A percentile compares a stretch with the other conserved stretches of the same genome.
Evolutionary conservation across 2,329 filamentous ascomycete genomes (phyloP).

Genomic region (Colletotrichum echinochloae): DNA sequence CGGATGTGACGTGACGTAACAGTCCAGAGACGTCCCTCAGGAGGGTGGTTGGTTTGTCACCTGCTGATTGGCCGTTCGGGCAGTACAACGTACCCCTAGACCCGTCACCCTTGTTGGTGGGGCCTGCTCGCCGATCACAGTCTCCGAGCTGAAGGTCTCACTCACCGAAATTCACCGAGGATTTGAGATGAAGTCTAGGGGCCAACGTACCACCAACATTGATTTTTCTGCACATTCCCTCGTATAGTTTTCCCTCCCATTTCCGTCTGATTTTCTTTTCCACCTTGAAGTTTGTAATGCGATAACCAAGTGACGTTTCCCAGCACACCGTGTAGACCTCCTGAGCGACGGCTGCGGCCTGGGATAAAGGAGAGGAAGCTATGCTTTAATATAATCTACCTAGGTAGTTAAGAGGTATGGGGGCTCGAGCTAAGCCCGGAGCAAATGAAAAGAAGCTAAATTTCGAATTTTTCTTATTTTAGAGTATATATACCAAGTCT

Average conservation of each 20-base stretch:
- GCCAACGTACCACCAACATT: not conserved
- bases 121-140: constrained; percentile 9
- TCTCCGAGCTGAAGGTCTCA: not conserved
- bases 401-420: no score
- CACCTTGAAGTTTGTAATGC: not conserved
- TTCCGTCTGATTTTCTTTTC: not conserved
- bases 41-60: constrained; percentile 17
- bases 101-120: constrained; percentile 12
- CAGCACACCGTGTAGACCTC: not conserved
- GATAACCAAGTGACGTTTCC: not conserved
- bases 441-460: not conserved
- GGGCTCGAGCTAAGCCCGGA: not conserved
- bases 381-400: not conserved
- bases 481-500: not conserved
- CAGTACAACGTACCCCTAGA: constrained; percentile 26
- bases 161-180: constrained; percentile 18
- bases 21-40: not conserved
- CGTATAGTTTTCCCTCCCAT: not conserved
- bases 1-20: constrained; percentile 12
- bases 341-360: not conserved
- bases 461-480: not conserved
- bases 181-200: not conserved
- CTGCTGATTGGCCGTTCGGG: constrained; percentile 25
- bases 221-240: not conserved
- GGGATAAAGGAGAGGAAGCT: not conserved